These are phyloP conservation scores for Puccinellia tenuiflora DNA, from an alignment of 176 grass and related monocot genomes.

Conservation along the genomic window DNA sequence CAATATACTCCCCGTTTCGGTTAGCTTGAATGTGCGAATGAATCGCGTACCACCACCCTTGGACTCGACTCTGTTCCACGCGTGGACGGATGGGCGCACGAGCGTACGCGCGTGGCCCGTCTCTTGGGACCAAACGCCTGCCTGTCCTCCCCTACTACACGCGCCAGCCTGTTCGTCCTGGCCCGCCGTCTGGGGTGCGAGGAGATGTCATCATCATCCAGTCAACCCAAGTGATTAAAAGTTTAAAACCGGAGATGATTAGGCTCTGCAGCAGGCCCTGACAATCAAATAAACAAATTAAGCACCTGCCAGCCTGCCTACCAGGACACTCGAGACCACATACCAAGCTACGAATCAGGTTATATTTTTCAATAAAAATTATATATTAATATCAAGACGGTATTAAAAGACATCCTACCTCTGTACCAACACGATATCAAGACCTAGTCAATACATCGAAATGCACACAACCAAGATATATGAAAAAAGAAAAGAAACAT, in stretches of 20 bases:
- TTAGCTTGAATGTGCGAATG: not conserved
- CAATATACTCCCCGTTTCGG: not conserved
- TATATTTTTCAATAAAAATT: no score
- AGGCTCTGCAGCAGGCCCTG: not conserved
- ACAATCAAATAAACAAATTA: not conserved
- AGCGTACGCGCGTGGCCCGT: not conserved
- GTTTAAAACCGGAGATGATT: not conserved
- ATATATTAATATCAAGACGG: no score
- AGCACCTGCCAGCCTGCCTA: not conserved
- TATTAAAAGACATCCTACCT: no score
- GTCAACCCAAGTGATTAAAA: constrained; percentile 6
- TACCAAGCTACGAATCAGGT: no score
- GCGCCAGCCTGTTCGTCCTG: not conserved
- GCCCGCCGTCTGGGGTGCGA: not conserved
- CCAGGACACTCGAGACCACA: not conserved
- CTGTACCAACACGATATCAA: no score
- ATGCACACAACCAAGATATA: no score
- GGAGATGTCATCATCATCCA: not conserved
- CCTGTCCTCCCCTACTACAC: not conserved
- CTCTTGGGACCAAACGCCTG: not conserved
- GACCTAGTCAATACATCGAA: no score
- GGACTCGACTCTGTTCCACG: not conserved
- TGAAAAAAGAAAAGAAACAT: no score
- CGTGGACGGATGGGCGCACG: not conserved
- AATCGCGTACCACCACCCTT: no score